Percentiles rank a stretch among this genome's conserved stretches.
Evolutionary conservation across 805 yeast genomes (phyloP).

Genomic region (Suhomyces tanzawaensis): DNA sequence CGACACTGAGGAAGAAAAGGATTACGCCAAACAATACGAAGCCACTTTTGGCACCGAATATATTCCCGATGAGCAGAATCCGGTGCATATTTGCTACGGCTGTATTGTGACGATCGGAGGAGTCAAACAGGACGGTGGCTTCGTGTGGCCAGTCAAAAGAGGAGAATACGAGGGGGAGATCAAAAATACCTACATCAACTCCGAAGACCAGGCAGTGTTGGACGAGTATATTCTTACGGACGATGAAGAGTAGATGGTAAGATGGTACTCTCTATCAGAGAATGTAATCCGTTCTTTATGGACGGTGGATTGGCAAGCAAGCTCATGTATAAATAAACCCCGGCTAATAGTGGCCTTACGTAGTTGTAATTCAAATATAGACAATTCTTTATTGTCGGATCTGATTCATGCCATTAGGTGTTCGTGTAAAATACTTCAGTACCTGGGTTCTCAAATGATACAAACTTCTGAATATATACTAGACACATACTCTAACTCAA

Average conservation of each 20-base stretch:
- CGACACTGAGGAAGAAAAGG: slow-evolving; percentile 37
- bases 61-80: slow-evolving; percentile 11
- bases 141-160: slow-evolving; percentile 35
- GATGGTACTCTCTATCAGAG: no score
- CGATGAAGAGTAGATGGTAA: slow-evolving; percentile 12
- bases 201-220: slow-evolving; percentile 24
- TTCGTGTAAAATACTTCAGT: no score
- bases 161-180: slow-evolving; percentile 8
- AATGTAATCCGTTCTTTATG: no score
- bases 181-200: slow-evolving; percentile 7
- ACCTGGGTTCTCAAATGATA: no score
- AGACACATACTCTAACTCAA: no score
- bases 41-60: slow-evolving; percentile 11
- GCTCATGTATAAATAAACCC: no score
- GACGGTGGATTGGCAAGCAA: no score
- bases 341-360: no score
- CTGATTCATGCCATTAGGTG: no score
- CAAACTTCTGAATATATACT: no score
- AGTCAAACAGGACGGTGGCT: slow-evolving; percentile 23
- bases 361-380: no score
- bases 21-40: slow-evolving; percentile 21
- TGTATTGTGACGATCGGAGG: slow-evolving; percentile 63
- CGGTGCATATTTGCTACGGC: slow-evolving; percentile 65
- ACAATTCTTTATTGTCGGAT: no score
- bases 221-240: slow-evolving; percentile 48